These are phyloP conservation scores for Sporisorium sorghi DNA, from an alignment of 1,284 basidiomycete genomes.

Conservation along the genomic window DNA sequence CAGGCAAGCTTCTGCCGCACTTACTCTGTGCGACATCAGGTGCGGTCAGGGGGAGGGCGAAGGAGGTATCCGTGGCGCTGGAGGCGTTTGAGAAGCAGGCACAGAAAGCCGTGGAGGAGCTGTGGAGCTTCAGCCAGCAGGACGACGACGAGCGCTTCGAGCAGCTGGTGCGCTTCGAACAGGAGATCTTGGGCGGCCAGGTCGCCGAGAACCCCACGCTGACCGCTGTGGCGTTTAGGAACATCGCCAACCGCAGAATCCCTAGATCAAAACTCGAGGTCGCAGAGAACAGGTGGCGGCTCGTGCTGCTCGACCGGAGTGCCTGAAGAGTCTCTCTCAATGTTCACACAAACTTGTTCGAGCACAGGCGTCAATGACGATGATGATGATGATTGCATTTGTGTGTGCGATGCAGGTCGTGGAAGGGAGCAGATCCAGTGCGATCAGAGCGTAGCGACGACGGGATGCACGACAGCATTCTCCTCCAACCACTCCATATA, in stretches of 20 bases:
- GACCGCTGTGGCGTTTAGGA: conserved; percentile 29
- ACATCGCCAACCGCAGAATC: conserved; percentile 25
- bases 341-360: neutral
- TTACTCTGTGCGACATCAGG: conserved; percentile 35
- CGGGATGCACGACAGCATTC: conserved; percentile 79
- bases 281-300: conserved; percentile 33
- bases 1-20: conserved; percentile 47
- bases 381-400: neutral
- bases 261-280: conserved; percentile 31
- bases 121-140: conserved; percentile 39
- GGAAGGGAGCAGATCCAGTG: too few species aligned
- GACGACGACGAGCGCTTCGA: conserved; percentile 43
- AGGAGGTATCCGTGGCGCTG: conserved; percentile 33
- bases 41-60: conserved; percentile 21
- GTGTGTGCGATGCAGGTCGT: too few species aligned
- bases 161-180: conserved; percentile 30
- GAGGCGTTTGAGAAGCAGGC: conserved; percentile 46
- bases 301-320: conserved; percentile 26
- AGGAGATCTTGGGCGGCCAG: conserved; percentile 32
- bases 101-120: conserved; percentile 19
- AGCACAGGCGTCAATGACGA: neutral
- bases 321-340: neutral
- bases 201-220: conserved; percentile 21
- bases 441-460: conserved; percentile 30
- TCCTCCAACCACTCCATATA: conserved; percentile 92